Evolutionary conservation across 2,329 filamentous ascomycete species (phyloP), one percentile per base, ranked within the genome.

Genomic region (Microdochium nivale): DNA sequence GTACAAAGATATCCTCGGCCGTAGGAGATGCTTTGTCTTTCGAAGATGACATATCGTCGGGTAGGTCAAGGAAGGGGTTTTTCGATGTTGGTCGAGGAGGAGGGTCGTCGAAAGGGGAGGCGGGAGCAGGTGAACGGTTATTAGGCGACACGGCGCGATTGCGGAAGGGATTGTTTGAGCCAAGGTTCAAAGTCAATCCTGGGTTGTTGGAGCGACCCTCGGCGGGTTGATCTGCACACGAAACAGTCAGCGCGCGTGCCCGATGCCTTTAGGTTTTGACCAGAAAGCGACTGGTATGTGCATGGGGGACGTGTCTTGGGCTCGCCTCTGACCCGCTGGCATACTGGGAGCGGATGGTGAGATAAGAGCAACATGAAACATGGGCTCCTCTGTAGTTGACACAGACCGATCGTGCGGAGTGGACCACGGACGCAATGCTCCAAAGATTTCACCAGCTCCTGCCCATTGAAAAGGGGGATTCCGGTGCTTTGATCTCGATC

Each of bases 81-180:
- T 81, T 80, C 60, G 86, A 89, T 53, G 82, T 69, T 52, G 84
- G 84, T 62, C 84, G 78, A 60, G 74, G 70, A 59, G 74, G 70
- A 56, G 72, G 75, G 67, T 83, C 79, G 68, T 81, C 80, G 64
- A 83, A 82, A 55, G 78, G 83, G 57, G 79, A 84, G 56, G 13
- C 68, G 69, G 59, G 71, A 72, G 66, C 70, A 68, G 60, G 64
- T 62, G 60, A 63, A 57, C 62, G 72, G 61, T 63, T 61, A 57
- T 55, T 64, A 63, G 80, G 84, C 56, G 86, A 88, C 35, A 76
- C 74, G 57, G 84, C 81, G 63, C 85, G 82, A 68, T 88, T 88
- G 73, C 87, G 84, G 62, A 82, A 91, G 56, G 87, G 87, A 66
- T 91, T 91, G 77, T 90, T 90, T 67, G 87, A 90, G 67, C 84